Percentiles rank a stretch among this genome's conserved stretches.
Evolutionary conservation across 2,329 filamentous ascomycete genomes (phyloP).

Genomic region (Diaporthe longicolla): DNA sequence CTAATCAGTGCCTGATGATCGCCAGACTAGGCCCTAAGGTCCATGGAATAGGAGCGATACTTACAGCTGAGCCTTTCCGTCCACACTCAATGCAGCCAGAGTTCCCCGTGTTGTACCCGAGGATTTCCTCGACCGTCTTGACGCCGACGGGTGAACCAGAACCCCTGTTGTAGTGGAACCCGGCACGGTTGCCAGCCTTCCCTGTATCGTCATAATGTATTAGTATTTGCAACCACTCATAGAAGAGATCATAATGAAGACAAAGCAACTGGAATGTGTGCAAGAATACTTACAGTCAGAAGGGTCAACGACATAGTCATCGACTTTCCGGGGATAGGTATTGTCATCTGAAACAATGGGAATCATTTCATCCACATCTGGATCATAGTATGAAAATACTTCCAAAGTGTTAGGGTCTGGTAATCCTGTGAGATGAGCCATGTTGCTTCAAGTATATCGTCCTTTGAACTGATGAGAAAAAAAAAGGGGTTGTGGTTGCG

Average conservation of each 20-base stretch:
- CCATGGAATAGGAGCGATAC: not conserved
- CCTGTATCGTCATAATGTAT: not conserved
- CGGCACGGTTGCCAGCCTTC: not conserved
- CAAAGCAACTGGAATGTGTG: not conserved
- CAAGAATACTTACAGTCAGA: not conserved
- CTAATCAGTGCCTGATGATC: not conserved
- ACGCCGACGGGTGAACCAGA: not conserved
- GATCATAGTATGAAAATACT: not conserved
- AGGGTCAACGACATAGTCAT: not conserved
- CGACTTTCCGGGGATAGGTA: not conserved
- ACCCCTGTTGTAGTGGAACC: not conserved
- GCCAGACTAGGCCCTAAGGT: not conserved
- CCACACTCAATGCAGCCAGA: not conserved
- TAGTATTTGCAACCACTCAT: not conserved
- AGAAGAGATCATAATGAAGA: not conserved
- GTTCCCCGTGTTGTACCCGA: not conserved
- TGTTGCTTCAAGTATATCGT: not conserved
- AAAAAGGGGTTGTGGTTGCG: too few species aligned
- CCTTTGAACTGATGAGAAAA: not conserved
- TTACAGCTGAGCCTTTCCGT: not conserved
- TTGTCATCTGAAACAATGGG: not conserved
- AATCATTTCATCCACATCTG: not conserved
- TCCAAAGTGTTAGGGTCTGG: not conserved
- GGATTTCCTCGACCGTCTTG: not conserved
- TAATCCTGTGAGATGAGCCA: not conserved